Percentiles rank a stretch among this genome's conserved stretches.
phyloP scores from a whole-genome alignment of 2,329 filamentous ascomycete species.

The Alternaria sp. region DNA sequence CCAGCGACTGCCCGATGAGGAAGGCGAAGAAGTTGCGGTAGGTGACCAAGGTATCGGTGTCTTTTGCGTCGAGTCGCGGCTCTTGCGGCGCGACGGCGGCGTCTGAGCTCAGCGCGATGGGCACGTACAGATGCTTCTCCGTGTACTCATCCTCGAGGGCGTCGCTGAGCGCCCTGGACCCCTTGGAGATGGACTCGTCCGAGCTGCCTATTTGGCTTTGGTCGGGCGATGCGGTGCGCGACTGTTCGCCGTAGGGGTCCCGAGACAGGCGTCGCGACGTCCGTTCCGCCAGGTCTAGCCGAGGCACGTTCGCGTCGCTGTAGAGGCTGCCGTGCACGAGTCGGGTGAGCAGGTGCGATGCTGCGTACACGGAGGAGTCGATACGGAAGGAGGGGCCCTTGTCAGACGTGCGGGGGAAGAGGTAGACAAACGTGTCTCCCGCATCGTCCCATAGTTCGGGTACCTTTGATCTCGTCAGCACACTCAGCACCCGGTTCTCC shows the following conservation, averaged over 20 bases:
- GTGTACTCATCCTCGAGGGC: constrained; percentile 58
- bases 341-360: constrained; percentile 64
- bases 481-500: constrained; percentile 3
- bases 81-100: constrained; percentile 46
- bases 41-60: constrained; percentile 65
- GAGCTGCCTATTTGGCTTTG: constrained; percentile 49
- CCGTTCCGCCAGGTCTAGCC: constrained; percentile 34
- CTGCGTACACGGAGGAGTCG: constrained; percentile 65
- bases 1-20: constrained; percentile 67
- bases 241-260: constrained; percentile 39
- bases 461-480: constrained; percentile 52
- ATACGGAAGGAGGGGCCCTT: constrained; percentile 68
- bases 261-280: constrained; percentile 34
- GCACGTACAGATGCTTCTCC: constrained; percentile 66
- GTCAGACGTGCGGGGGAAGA: constrained; percentile 66
- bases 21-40: constrained; percentile 72
- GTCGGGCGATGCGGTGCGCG: constrained; percentile 45
- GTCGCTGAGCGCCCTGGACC: constrained; percentile 58
- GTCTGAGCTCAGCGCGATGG: constrained; percentile 64
- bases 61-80: constrained; percentile 54
- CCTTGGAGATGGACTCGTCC: constrained; percentile 59
- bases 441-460: constrained; percentile 69
- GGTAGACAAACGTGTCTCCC: constrained; percentile 70
- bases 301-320: constrained; percentile 41
- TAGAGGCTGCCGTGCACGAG: constrained; percentile 65